phyloP scores from a whole-genome alignment of 2,329 filamentous ascomycete genomes.

The Elsinoe batatas region DNA sequence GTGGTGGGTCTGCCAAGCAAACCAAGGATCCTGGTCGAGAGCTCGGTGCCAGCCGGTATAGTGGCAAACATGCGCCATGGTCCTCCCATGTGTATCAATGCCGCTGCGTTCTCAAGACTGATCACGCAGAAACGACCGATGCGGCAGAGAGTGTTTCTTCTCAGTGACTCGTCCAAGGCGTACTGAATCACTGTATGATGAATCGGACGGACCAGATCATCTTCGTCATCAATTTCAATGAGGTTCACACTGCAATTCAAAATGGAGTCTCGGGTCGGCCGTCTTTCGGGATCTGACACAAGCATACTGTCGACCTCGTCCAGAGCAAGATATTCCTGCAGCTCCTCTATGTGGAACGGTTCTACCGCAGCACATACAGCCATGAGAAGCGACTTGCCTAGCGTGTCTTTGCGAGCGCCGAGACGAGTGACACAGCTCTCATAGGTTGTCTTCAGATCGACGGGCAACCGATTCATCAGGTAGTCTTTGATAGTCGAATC shows the following conservation, averaged over 20 bases:
- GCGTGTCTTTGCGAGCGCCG: neutral
- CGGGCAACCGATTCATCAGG: neutral
- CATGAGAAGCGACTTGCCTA: neutral
- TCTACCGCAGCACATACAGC: neutral
- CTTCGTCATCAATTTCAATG: neutral
- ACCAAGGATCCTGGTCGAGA: no score
- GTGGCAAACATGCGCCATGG: no score
- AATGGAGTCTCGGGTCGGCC: neutral
- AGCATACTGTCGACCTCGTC: neutral
- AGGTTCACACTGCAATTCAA: conserved; percentile 3
- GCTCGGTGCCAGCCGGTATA: no score
- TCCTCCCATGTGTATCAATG: no score
- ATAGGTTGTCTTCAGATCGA: conserved; percentile 6
- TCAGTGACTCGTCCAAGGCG: no score
- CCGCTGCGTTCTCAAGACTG: no score
- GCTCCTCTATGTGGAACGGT: conserved; percentile 8
- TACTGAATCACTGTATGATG: conserved; percentile 12
- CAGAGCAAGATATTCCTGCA: neutral
- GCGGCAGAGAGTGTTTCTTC: no score
- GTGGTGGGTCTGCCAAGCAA: no score
- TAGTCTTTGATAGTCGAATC: neutral
- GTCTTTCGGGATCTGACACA: neutral
- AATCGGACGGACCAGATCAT: neutral
- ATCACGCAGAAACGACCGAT: no score
- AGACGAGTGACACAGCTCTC: neutral